Evolutionary conservation across 306 rosid genomes (phyloP), one percentile per base, ranked within the genome.

Genomic region (Ceratonia siliqua): DNA sequence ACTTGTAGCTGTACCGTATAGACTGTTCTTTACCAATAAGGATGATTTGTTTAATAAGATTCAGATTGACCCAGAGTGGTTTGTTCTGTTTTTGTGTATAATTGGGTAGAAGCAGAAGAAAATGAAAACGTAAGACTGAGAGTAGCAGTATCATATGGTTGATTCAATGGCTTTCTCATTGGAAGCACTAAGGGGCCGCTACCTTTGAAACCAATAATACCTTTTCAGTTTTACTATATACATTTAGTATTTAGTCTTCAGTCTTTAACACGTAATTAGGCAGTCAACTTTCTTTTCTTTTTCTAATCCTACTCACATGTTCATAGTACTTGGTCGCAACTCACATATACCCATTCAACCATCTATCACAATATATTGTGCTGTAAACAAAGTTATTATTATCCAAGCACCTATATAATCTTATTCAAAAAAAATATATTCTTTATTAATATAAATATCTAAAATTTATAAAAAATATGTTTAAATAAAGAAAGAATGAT

Each of bases 111-210:
- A 69, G 45, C 68, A 49, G 9, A n/a, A 1, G 42, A 43, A 25
- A 33, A 17, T 27, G 24, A 2, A 78, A 78, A 82, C 53, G 80
- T 68, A n/a, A n/a, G n/a, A n/a, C n/a, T n/a, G n/a, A n/a, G n/a
- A n/a, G n/a, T n/a, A n/a, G n/a, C n/a, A n/a, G n/a, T n/a, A n/a
- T n/a, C n/a, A n/a, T 52, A 38, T 43, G 56, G 24, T 35, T 81
- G 35, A 59, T 84, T 80, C 78, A 54, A 68, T 62, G 80, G 54
- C 68, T 76, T 68, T 84, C 68, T 77, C 67, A 77, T 77, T 68
- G 65, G 84, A 32, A 77, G 85, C 87, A 84, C 85, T 68, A 48
- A 73, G 61, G 78, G 39, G 87, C 87, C 83, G 87, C 52, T 73
- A 72, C 76, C 15, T 80, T 84, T 84, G 87, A 84, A 77, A 30